phyloP scores from a whole-genome alignment of 495 filamentous ascomycete genomes.

The Glutinoglossum americanum region DNA sequence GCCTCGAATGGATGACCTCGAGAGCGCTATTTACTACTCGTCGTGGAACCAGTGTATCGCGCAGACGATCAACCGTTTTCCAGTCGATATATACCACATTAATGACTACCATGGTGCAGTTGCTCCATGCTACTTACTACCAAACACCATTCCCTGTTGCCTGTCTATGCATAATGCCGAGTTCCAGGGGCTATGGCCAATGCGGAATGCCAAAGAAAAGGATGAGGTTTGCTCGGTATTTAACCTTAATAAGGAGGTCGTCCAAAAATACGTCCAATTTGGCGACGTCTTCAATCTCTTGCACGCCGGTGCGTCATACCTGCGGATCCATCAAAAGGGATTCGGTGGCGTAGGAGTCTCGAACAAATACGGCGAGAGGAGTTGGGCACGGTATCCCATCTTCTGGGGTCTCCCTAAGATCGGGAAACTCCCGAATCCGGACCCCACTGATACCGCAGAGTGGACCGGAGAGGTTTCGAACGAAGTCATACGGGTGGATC shows the following conservation, averaged over 20 bases:
- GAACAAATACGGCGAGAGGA: slow-evolving; percentile 53
- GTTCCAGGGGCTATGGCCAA: slow-evolving; percentile 55
- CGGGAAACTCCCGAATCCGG: slow-evolving; percentile 51
- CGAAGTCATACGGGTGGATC: slow-evolving; percentile 28
- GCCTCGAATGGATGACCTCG: slow-evolving; percentile 52
- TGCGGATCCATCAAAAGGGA: slow-evolving; percentile 53
- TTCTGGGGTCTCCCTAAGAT: slow-evolving; percentile 57
- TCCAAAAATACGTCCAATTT: slow-evolving; percentile 40
- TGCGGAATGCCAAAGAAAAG: slow-evolving; percentile 43
- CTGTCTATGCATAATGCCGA: slow-evolving; percentile 44
- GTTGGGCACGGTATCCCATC: slow-evolving; percentile 54
- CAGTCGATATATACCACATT: slow-evolving; percentile 55
- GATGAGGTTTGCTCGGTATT: slow-evolving; percentile 53
- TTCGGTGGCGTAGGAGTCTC: slow-evolving; percentile 59
- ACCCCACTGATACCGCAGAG: slow-evolving; percentile 50
- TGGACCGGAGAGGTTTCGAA: slow-evolving; percentile 29
- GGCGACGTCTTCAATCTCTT: slow-evolving; percentile 52
- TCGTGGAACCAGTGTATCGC: slow-evolving; percentile 58
- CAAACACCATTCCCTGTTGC: slow-evolving; percentile 37
- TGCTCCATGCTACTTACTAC: slow-evolving; percentile 48
- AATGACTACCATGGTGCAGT: slow-evolving; percentile 64
- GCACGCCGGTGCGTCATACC: slow-evolving; percentile 49
- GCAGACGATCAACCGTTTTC: slow-evolving; percentile 33
- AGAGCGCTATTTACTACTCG: slow-evolving; percentile 50
- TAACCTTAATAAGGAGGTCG: slow-evolving; percentile 31